phyloP scores from a whole-genome alignment of 805 yeast genomes.

The Cyberlindnera subsufficiens region DNA sequence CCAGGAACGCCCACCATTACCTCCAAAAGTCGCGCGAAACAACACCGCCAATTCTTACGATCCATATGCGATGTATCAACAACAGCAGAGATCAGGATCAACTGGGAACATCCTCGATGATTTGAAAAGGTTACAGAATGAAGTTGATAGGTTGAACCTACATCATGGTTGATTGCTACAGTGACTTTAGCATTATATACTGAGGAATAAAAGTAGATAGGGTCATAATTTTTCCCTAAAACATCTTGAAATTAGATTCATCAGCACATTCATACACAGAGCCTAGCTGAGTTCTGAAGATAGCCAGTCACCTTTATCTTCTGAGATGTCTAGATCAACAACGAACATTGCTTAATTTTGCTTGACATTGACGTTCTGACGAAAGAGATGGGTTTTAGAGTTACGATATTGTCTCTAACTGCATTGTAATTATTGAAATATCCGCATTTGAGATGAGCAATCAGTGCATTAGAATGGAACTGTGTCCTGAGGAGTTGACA shows the following conservation, averaged over 20 bases:
- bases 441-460: too few relatives aligned
- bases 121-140: constrained; percentile 60
- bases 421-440: too few relatives aligned
- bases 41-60: background rate
- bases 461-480: too few relatives aligned
- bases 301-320: background rate
- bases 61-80: constrained; percentile 19
- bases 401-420: too few relatives aligned
- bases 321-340: background rate
- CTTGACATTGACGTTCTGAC: too few relatives aligned
- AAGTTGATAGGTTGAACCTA: constrained; percentile 49
- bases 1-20: constrained; percentile 14
- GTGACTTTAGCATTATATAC: too few relatives aligned
- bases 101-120: constrained; percentile 53
- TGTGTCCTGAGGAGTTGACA: too few relatives aligned
- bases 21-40: constrained; percentile 15
- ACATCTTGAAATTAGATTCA: background rate
- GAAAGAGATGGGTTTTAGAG: too few relatives aligned
- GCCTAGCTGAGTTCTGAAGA: background rate
- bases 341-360: too few relatives aligned
- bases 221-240: too few relatives aligned
- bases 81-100: constrained; percentile 6
- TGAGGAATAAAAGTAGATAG: too few relatives aligned
- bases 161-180: background rate
- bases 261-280: background rate